Base-by-base conservation (phyloP, 176 grass and related monocot species). In the Zea luxurians region DNA sequence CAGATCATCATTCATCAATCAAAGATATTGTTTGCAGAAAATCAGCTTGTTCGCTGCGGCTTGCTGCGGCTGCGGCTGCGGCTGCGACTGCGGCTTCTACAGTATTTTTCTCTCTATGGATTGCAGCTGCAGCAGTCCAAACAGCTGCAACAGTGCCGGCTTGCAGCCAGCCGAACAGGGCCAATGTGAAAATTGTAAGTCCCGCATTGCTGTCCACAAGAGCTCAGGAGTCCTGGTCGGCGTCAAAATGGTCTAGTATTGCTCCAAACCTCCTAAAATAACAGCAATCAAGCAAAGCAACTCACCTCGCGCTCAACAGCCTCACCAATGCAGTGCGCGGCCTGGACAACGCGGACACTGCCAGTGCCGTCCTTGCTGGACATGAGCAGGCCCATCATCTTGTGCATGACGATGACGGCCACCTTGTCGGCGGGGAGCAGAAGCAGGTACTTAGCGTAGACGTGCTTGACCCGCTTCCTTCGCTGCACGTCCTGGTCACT, bases 401-500 rank as follows among this genome's bases (percentile, higher is more conserved):
- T 98, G 79, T 85, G 92, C 95, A 94, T 98, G 70, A 92, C 85
- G 55, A 98, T 98, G 68, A 94, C 89, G 59, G 91, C 95, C n/a
- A 94, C n/a, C 82, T 98, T 98, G 53, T 98, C 95, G 0, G 95
- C 83, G 10, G 95, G 83, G 37, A 94, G 73, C 61, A 98, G 78
- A 20, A 91, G 80, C 62, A 98, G 87, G 70, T 94, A 89, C 38
- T 71, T 66, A 38, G 89, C 91, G 43, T 94, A 87, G 41, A 86
- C 87, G 37, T 90, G 86, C 87, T 94, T 92, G 60, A 88, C 80
- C 50, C 78, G 79, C 70, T 88, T 92, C 4, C 54, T 17, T 11
- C 77, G 87, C 86, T 94, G 91, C 73, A 85, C 58, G 18, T 83
- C 76, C 75, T 90, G 90, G 44, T 98, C 95, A 47, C 75, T 66